These are phyloP conservation scores for Zymoseptoria passerinii DNA, from an alignment of 2,329 filamentous ascomycete species.

Conservation along the genomic window DNA sequence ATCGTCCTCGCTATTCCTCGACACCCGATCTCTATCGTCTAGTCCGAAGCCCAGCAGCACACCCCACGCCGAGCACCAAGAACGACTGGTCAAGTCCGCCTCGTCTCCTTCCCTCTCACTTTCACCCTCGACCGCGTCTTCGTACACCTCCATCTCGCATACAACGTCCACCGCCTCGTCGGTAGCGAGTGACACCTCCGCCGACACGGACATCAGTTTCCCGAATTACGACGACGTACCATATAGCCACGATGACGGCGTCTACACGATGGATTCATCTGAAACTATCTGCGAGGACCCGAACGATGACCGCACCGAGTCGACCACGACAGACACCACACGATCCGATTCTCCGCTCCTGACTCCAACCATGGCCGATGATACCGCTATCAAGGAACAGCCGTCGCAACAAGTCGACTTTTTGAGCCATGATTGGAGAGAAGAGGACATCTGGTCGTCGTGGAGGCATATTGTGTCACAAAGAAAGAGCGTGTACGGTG, in stretches of 20 bases:
- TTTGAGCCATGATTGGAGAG: conserved; percentile 82
- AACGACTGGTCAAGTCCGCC: conserved; percentile 18
- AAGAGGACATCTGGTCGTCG: conserved; percentile 95
- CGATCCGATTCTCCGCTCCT: conserved; percentile 50
- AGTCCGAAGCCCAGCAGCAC: conserved; percentile 30
- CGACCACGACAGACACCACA: conserved; percentile 46
- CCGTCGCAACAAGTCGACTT: conserved; percentile 92
- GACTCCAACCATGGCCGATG: conserved; percentile 62
- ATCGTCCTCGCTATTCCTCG: conserved; percentile 36
- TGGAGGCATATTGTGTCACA: conserved; percentile 89
- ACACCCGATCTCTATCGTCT: conserved; percentile 22
- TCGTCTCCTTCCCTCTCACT: conserved; percentile 25
- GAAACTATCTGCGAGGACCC: conserved; percentile 4
- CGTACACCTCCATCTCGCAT: conserved; percentile 40
- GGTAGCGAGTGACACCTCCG: conserved; percentile 47
- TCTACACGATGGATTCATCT: conserved; percentile 2
- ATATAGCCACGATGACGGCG: conserved; percentile 15
- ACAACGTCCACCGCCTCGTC: conserved; percentile 45
- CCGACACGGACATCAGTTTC: conserved; percentile 41
- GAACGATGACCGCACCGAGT: conserved; percentile 16
- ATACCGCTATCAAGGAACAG: conserved; percentile 63
- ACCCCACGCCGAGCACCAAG: conserved; percentile 28
- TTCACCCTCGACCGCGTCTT: conserved; percentile 23
- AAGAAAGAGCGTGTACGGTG: conserved; percentile 62
- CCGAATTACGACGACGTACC: conserved; percentile 35